phyloP scores from a whole-genome alignment of 805 yeast species.

The Helenozyma rhizophorensis region DNA sequence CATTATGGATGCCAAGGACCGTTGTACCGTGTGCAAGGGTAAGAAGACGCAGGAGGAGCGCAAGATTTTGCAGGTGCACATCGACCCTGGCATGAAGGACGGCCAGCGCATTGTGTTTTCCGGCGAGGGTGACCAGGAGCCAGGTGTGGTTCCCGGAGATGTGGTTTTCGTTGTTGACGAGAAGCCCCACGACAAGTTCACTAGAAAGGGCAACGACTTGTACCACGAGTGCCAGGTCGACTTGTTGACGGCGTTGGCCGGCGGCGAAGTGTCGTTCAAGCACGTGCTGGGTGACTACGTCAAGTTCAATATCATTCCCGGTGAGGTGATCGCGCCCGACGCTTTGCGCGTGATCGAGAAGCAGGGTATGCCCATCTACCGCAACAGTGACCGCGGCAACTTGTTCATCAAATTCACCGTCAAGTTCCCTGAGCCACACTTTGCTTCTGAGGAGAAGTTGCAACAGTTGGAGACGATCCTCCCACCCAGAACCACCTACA shows the following conservation, averaged over 20 bases:
- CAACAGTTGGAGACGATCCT: slow-evolving; percentile 68
- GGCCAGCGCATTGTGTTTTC: slow-evolving; percentile 87
- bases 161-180: slow-evolving; percentile 89
- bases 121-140: slow-evolving; percentile 98
- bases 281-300: slow-evolving; percentile 91
- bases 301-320: slow-evolving; percentile 78
- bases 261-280: slow-evolving; percentile 85
- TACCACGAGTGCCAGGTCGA: slow-evolving; percentile 83
- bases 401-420: slow-evolving; percentile 80
- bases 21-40: slow-evolving; percentile 85
- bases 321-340: slow-evolving; percentile 90
- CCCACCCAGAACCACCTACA: slow-evolving; percentile 65
- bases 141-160: slow-evolving; percentile 93
- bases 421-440: slow-evolving; percentile 78
- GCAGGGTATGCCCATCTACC: slow-evolving; percentile 96
- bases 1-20: slow-evolving; percentile 77
- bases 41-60: slow-evolving; percentile 83
- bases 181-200: slow-evolving; percentile 77
- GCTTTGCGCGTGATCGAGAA: slow-evolving; percentile 74
- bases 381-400: slow-evolving; percentile 86
- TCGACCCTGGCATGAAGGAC: slow-evolving; percentile 95
- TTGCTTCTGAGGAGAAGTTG: slow-evolving; percentile 71
- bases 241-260: slow-evolving; percentile 90
- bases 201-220: slow-evolving; percentile 87
- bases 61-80: slow-evolving; percentile 89